Evolutionary conservation across 2,329 filamentous ascomycete species (phyloP).

Genomic region (Passalora sequoiae): DNA sequence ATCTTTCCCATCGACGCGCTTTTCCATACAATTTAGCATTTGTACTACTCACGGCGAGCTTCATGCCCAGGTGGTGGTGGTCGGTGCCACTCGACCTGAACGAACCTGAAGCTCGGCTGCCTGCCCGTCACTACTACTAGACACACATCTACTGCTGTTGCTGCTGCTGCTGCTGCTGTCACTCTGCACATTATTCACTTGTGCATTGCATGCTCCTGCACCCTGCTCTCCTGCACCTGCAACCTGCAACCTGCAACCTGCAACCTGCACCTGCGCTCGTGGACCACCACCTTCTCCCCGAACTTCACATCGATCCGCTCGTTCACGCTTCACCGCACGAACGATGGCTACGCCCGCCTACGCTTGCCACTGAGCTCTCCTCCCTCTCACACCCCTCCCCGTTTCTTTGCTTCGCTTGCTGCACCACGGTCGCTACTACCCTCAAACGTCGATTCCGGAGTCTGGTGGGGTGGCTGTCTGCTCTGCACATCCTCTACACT

Average conservation of each 20-base stretch:
- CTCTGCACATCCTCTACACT: background rate
- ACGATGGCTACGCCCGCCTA: background rate
- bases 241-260: background rate
- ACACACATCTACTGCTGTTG: background rate
- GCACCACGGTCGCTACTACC: slow-evolving; percentile 11
- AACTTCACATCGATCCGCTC: slow-evolving; percentile 1
- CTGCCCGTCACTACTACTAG: background rate
- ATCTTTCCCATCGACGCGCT: background rate
- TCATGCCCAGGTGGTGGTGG: background rate
- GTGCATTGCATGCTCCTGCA: background rate
- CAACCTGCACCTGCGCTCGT: background rate
- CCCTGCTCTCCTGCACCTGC: background rate
- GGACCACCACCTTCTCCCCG: too few relatives aligned
- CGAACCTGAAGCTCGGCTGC: background rate
- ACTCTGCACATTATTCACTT: background rate
- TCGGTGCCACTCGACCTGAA: background rate
- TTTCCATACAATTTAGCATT: background rate
- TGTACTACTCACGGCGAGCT: background rate
- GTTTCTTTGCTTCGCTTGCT: background rate
- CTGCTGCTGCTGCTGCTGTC: background rate
- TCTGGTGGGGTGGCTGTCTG: slow-evolving; percentile 3
- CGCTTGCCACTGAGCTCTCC: slow-evolving; percentile 1
- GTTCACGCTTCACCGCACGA: background rate
- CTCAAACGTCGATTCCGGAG: background rate
- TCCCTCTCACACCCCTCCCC: background rate